Conservation (phyloP, 306 rosid genomes). For the Casuarina glauca region DNA sequence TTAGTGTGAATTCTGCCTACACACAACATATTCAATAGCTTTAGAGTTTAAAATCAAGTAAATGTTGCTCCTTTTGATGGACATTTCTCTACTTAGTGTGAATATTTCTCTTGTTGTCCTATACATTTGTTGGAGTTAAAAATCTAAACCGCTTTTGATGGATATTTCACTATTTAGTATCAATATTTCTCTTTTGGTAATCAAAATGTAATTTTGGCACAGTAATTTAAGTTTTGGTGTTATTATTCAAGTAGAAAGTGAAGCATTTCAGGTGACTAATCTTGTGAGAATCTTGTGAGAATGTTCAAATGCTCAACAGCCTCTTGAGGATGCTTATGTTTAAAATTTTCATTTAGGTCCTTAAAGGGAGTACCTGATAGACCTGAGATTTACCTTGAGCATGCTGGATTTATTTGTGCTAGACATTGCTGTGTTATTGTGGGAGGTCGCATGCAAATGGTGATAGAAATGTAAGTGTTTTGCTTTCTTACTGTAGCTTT, state of each 20-base stretch:
- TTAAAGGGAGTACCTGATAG: slow-evolving; percentile 89
- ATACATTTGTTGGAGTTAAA: too few relatives aligned
- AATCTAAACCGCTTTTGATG: too few relatives aligned
- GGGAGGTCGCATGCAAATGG: slow-evolving; percentile 86
- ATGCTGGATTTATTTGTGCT: slow-evolving; percentile 93
- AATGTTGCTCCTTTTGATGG: too few relatives aligned
- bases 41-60: too few relatives aligned
- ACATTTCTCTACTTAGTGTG: too few relatives aligned
- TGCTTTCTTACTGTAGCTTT: slow-evolving; percentile 15
- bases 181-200: too few relatives aligned
- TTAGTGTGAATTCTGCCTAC: too few relatives aligned
- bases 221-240: slow-evolving; percentile 93
- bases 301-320: background rate
- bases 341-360: slow-evolving; percentile 57
- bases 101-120: too few relatives aligned
- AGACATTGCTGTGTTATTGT: slow-evolving; percentile 87
- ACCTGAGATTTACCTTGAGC: slow-evolving; percentile 96
- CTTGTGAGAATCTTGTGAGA: background rate
- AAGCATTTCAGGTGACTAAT: slow-evolving; percentile 85
- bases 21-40: too few relatives aligned
- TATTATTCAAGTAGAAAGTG: slow-evolving; percentile 91
- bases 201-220: slow-evolving; percentile 34
- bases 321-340: slow-evolving; percentile 15
- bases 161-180: too few relatives aligned
- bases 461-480: slow-evolving; percentile 69